phyloP scores from a whole-genome alignment of 1,284 basidiomycete species.

The Gomphus bonarii region DNA sequence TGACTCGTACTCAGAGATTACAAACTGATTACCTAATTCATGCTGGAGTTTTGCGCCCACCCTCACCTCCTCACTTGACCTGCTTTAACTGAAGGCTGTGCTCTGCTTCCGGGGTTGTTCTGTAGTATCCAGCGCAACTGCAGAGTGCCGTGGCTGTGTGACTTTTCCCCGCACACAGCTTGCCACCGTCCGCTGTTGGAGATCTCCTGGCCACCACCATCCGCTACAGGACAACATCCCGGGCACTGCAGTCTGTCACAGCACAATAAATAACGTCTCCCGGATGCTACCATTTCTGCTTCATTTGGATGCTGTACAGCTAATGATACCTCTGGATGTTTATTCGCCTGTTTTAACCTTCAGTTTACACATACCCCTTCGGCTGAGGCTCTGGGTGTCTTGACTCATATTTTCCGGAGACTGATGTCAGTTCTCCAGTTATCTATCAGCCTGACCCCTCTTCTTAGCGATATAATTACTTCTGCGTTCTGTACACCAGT shows the following conservation, averaged over 20 bases:
- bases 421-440: not conserved
- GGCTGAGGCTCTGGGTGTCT: not conserved
- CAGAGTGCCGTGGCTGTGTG: not conserved
- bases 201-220: not conserved
- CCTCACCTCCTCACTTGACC: not conserved
- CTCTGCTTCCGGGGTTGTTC: not conserved
- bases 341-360: not conserved
- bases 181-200: not conserved
- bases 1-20: not conserved
- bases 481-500: not conserved
- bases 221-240: not conserved
- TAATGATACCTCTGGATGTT: not conserved
- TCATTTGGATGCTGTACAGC: not conserved
- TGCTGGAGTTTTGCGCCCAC: not conserved
- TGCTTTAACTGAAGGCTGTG: not conserved
- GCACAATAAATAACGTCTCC: not conserved
- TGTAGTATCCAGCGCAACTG: not conserved
- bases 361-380: not conserved
- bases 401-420: not conserved
- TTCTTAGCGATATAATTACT: not conserved
- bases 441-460: not conserved
- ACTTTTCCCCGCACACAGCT: not conserved
- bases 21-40: not conserved
- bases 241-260: not conserved
- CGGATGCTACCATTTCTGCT: not conserved